Conservation (phyloP, 1,284 basidiomycete genomes). For the Sanghuangporus weigelae region DNA sequence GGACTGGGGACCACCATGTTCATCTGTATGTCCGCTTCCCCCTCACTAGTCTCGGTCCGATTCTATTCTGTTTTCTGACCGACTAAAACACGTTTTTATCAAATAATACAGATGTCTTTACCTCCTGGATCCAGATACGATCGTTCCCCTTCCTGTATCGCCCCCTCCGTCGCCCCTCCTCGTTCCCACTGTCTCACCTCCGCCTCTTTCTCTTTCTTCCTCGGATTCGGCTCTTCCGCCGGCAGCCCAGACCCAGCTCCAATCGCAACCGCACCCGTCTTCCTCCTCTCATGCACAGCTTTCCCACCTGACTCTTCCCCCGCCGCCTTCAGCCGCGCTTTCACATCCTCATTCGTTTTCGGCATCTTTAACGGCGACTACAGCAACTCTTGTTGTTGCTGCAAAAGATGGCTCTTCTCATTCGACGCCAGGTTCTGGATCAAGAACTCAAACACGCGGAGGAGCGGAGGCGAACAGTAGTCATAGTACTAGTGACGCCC, state of each 20-base stretch:
- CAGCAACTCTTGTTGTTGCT: background rate
- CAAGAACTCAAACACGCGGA: background rate
- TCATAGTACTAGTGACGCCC: background rate
- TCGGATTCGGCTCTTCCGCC: background rate
- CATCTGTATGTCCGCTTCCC: slow-evolving; percentile 58
- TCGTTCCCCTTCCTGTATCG: slow-evolving; percentile 17
- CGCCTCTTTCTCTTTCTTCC: background rate
- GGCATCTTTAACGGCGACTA: background rate
- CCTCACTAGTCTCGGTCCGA: slow-evolving; percentile 6
- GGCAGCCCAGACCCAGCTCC: slow-evolving; percentile 1
- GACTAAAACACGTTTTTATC: slow-evolving; percentile 7
- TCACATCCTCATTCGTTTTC: background rate
- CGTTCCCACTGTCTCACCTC: slow-evolving; percentile 1
- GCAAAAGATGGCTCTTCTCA: background rate
- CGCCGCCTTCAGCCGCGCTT: background rate
- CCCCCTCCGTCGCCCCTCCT: slow-evolving; percentile 11
- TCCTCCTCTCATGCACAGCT: background rate
- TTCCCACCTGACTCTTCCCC: slow-evolving; percentile 2
- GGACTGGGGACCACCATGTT: slow-evolving; percentile 55
- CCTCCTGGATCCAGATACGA: slow-evolving; percentile 26
- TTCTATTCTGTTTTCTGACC: slow-evolving; percentile 3
- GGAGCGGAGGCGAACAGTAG: background rate
- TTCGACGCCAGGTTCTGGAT: background rate
- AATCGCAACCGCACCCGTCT: background rate
- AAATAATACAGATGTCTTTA: slow-evolving; percentile 19